Percentiles rank a stretch among this genome's conserved stretches.
These are phyloP conservation scores for Ettlia oleoabundans DNA, from an alignment of 139 green algal genomes.

Conservation along the genomic window DNA sequence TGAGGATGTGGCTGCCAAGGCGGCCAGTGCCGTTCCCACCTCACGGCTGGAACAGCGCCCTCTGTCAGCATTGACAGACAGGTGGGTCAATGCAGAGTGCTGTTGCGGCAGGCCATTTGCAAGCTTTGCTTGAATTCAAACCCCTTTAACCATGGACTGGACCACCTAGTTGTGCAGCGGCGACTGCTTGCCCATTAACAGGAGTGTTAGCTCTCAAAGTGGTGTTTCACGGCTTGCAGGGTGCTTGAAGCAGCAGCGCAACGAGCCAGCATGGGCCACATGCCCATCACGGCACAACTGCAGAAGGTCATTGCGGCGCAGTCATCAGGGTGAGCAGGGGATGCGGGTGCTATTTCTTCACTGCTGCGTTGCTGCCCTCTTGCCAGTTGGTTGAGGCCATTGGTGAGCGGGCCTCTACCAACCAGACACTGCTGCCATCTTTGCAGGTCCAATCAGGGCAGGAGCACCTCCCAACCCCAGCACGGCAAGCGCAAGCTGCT, in stretches of 20 bases:
- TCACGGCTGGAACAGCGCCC: slow-evolving; percentile 16
- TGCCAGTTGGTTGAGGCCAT: no score
- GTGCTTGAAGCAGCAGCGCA: slow-evolving; percentile 9
- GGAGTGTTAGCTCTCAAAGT: background rate
- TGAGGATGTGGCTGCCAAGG: background rate
- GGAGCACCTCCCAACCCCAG: background rate
- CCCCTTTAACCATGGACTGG: no score
- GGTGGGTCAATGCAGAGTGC: background rate
- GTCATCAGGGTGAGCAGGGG: background rate
- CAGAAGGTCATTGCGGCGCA: background rate
- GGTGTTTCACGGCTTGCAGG: background rate
- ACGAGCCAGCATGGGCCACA: background rate
- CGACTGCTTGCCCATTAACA: background rate
- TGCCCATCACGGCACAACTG: slow-evolving; percentile 24
- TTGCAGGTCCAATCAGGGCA: background rate
- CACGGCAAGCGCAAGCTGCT: slow-evolving; percentile 38
- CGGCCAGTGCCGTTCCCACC: background rate
- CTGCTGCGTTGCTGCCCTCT: background rate
- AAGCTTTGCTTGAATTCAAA: no score
- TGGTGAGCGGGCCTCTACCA: no score
- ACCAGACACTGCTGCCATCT: no score
- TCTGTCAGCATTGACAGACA: slow-evolving; percentile 6
- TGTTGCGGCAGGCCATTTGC: background rate
- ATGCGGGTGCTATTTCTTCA: background rate
- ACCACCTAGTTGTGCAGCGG: no score